Evolutionary conservation across 768 basidiomycete species (phyloP).

Genomic region (Mycena capillaripes): DNA sequence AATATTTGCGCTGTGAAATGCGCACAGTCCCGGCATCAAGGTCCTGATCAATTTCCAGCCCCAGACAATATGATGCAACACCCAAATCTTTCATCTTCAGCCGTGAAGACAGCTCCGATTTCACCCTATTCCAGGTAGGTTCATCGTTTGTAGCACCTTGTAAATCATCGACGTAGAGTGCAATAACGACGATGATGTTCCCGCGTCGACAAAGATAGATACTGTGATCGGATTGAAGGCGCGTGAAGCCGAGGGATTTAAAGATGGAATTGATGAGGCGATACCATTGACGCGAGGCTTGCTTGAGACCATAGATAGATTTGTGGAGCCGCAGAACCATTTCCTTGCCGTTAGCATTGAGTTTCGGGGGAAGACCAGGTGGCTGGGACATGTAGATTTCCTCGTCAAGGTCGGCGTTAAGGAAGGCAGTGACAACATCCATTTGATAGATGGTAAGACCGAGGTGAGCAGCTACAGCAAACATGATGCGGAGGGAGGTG

Average conservation of each 20-base stretch:
- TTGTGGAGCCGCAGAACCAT: slow-evolving; percentile 11
- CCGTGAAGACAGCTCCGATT: neutral
- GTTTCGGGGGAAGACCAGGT: slow-evolving; percentile 5
- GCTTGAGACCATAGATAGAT: slow-evolving; percentile 14
- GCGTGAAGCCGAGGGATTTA: slow-evolving; percentile 1
- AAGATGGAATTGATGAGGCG: neutral
- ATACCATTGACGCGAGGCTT: slow-evolving; percentile 6
- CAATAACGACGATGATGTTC: neutral
- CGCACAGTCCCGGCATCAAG: neutral
- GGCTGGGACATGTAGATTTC: slow-evolving; percentile 21
- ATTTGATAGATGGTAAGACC: slow-evolving; percentile 7
- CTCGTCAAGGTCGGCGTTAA: slow-evolving; percentile 11
- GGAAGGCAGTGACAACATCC: slow-evolving; percentile 11
- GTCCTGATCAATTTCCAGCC: neutral
- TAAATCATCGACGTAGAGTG: neutral
- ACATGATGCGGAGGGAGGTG: neutral
- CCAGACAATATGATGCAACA: neutral
- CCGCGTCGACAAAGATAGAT: slow-evolving; percentile 7
- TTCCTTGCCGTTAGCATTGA: neutral
- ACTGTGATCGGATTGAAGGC: slow-evolving; percentile 9
- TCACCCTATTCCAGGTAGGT: neutral
- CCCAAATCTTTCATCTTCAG: slow-evolving; percentile 19
- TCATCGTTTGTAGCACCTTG: neutral
- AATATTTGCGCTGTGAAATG: slow-evolving; percentile 6
- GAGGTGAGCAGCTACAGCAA: neutral